Conservation (phyloP, 306 rosid genomes). For the Coriaria nepalensis region DNA sequence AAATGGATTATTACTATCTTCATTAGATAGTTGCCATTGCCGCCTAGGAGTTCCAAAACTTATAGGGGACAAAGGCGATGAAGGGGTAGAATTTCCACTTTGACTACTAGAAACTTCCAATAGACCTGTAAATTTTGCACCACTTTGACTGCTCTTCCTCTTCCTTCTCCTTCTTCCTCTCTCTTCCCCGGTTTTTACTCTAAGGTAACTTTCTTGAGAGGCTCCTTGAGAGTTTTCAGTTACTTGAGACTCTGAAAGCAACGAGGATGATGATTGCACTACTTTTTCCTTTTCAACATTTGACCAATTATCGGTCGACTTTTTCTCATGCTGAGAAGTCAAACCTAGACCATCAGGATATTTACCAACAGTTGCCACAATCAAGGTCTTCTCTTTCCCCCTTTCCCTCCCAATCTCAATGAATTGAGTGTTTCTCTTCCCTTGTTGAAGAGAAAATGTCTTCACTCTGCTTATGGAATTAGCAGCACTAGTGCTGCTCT, state of each 20-base stretch:
- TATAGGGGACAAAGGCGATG: conserved; percentile 71
- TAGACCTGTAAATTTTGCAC: conserved; percentile 34
- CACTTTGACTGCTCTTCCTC: conserved; percentile 33
- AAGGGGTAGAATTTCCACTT: conserved; percentile 95
- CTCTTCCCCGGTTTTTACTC: conserved; percentile 58
- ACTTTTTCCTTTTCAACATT: conserved; percentile 28
- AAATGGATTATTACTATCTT: conserved; percentile 27
- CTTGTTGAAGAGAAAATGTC: conserved; percentile 14
- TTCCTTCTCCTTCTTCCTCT: conserved; percentile 60
- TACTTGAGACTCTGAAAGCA: conserved; percentile 16
- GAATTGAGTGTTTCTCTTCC: conserved; percentile 30
- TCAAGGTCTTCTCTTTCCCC: conserved; percentile 8
- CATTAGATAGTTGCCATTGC: conserved; percentile 35
- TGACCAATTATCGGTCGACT: conserved; percentile 14
- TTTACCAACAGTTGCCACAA: conserved; percentile 20
- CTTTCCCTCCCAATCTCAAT: conserved; percentile 18
- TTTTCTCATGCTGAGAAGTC: conserved; percentile 16
- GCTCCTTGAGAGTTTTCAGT: conserved; percentile 33
- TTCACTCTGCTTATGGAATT: conserved; percentile 17
- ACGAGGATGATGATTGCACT: conserved; percentile 23
- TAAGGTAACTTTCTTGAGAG: conserved; percentile 32
- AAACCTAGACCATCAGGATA: conserved; percentile 21
- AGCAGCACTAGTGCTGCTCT: conserved; percentile 21
- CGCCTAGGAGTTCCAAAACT: conserved; percentile 32
- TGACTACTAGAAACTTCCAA: conserved; percentile 92